phyloP scores from a whole-genome alignment of 768 basidiomycete species.

The Hericium rajendrae region DNA sequence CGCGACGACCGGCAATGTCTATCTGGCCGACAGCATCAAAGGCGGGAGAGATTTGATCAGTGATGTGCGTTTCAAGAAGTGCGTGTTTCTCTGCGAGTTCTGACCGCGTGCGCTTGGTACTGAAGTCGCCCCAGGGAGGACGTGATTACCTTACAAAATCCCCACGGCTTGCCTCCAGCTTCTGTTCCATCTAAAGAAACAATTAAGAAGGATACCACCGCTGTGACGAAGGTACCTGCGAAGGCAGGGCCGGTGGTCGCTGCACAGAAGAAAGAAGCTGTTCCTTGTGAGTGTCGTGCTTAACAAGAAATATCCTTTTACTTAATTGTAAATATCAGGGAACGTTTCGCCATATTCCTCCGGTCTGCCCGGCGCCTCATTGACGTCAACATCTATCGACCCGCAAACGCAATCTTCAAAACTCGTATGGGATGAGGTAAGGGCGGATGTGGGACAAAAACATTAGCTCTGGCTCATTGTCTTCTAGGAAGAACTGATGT shows the following conservation, averaged over 20 bases:
- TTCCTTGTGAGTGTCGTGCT: constrained; percentile 49
- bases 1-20: constrained; percentile 87
- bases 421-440: constrained; percentile 89
- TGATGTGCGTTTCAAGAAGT: constrained; percentile 84
- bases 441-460: constrained; percentile 5
- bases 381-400: constrained; percentile 88
- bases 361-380: constrained; percentile 82
- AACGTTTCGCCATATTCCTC: constrained; percentile 88
- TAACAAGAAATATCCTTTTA: background rate
- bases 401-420: constrained; percentile 63
- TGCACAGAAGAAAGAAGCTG: constrained; percentile 23
- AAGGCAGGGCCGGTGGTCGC: constrained; percentile 12
- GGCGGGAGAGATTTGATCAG: constrained; percentile 79
- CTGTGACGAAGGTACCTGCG: constrained; percentile 21
- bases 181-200: constrained; percentile 28
- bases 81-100: constrained; percentile 10
- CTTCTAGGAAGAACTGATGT: constrained; percentile 91
- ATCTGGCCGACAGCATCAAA: constrained; percentile 82
- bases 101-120: background rate
- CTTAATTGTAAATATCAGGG: constrained; percentile 37
- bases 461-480: background rate
- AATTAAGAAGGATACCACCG: constrained; percentile 23
- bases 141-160: constrained; percentile 90
- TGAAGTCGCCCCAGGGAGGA: constrained; percentile 47
- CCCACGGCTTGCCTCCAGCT: constrained; percentile 61